These are phyloP conservation scores for Candida tetrigidarum DNA, from an alignment of 1,139 yeast genomes.

Conservation along the genomic window DNA sequence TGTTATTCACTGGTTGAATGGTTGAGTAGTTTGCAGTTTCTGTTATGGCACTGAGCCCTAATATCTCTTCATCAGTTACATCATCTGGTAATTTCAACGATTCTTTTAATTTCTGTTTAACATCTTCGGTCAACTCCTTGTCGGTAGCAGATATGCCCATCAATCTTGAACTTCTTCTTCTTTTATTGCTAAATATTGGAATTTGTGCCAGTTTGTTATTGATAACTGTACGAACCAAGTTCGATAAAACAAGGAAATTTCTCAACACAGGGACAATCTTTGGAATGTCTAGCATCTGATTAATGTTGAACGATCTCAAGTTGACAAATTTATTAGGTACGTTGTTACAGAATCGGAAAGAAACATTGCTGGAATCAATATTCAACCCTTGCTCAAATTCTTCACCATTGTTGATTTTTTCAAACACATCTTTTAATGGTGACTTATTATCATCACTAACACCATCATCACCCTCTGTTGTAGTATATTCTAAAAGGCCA, in stretches of 20 bases:
- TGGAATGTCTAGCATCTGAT: constrained; percentile 28
- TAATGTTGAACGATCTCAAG: constrained; percentile 26
- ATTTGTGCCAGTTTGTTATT: constrained; percentile 3
- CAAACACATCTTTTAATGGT: constrained; percentile 17
- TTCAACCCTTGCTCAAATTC: constrained; percentile 17
- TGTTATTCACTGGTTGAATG: constrained; percentile 22
- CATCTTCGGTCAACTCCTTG: constrained; percentile 24
- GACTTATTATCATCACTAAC: too few species aligned
- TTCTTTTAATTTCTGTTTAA: constrained; percentile 36
- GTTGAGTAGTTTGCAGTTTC: constrained; percentile 24
- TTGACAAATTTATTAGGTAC: constrained; percentile 22
- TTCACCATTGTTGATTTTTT: constrained; percentile 25
- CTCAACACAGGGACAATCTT: constrained; percentile 34
- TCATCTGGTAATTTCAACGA: constrained; percentile 41
- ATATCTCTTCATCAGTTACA: constrained; percentile 45
- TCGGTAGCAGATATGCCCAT: constrained; percentile 11
- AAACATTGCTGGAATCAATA: constrained; percentile 8
- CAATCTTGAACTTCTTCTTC: constrained; percentile 17
- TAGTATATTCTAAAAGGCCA: constrained; percentile 25
- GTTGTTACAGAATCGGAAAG: constrained; percentile 15
- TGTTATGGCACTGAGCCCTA: constrained; percentile 37
- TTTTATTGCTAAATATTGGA: constrained; percentile 2
- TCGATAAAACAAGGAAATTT: constrained; percentile 34
- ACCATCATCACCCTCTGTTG: background rate
- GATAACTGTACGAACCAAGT: constrained; percentile 21